These are phyloP conservation scores for Microcyclosporella mali DNA, from an alignment of 2,329 filamentous ascomycete genomes.

Conservation along the genomic window DNA sequence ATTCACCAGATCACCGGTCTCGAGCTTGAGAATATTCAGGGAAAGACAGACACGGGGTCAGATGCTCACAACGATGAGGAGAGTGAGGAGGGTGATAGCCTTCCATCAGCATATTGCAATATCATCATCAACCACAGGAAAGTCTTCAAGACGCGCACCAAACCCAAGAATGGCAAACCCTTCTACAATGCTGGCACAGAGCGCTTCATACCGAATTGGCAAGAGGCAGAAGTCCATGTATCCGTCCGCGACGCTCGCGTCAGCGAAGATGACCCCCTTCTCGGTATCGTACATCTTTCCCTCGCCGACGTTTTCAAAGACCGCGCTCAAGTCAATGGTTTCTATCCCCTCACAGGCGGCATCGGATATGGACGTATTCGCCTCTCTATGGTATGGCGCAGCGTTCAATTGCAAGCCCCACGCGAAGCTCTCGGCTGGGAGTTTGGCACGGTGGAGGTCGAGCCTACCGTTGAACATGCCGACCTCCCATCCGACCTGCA, in stretches of 20 bases:
- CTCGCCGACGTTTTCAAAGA: constrained; percentile 56
- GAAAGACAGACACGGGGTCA: constrained; percentile 47
- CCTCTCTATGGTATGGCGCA: constrained; percentile 68
- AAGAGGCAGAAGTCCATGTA: constrained; percentile 60
- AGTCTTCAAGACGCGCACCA: constrained; percentile 64
- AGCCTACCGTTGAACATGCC: constrained; percentile 46
- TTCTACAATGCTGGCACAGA: constrained; percentile 75
- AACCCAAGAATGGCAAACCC: constrained; percentile 70
- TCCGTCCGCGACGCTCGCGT: constrained; percentile 61
- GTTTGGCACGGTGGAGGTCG: constrained; percentile 62
- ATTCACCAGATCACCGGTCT: constrained; percentile 68
- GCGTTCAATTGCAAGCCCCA: constrained; percentile 57
- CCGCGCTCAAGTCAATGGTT: constrained; percentile 58
- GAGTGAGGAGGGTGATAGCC: constrained; percentile 55
- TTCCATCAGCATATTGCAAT: constrained; percentile 66
- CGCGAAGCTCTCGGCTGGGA: constrained; percentile 60
- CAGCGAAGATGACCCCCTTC: constrained; percentile 61
- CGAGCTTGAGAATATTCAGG: constrained; percentile 51
- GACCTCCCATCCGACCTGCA: constrained; percentile 46
- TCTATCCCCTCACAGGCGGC: constrained; percentile 63
- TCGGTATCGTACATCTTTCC: constrained; percentile 65
- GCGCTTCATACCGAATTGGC: constrained; percentile 64
- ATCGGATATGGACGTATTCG: constrained; percentile 65
- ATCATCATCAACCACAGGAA: constrained; percentile 68
- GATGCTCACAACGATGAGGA: constrained; percentile 47